phyloP scores from a whole-genome alignment of 176 grass and related monocot species.

The Cocos nucifera region DNA sequence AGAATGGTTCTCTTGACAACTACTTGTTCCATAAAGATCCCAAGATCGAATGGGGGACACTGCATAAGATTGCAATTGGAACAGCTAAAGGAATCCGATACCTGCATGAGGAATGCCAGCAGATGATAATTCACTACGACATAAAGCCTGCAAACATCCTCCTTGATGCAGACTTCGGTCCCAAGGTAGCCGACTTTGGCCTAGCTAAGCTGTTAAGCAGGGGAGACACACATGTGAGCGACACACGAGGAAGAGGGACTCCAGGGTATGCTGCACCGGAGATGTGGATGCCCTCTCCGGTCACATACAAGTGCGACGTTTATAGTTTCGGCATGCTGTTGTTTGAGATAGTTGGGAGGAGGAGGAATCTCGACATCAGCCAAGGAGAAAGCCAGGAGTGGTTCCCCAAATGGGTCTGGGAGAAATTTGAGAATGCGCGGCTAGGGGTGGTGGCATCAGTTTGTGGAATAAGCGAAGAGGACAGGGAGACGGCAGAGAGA shows the following conservation, averaged over 20 bases:
- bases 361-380: background rate
- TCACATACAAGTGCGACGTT: conserved; percentile 6
- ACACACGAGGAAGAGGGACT: background rate
- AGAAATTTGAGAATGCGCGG: background rate
- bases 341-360: conserved; percentile 9
- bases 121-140: too few relatives aligned
- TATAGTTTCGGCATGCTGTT: conserved; percentile 10
- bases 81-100: conserved; percentile 3
- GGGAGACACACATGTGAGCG: too few relatives aligned
- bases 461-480: background rate
- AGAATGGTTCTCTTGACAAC: conserved; percentile 2
- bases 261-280: conserved; percentile 3
- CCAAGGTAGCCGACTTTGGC: too few relatives aligned
- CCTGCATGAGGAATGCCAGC: too few relatives aligned
- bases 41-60: background rate
- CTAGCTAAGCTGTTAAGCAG: too few relatives aligned
- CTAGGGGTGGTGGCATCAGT: background rate
- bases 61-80: conserved; percentile 5
- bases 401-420: background rate
- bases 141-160: too few relatives aligned
- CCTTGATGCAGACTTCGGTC: too few relatives aligned
- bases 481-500: background rate
- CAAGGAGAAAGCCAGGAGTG: background rate
- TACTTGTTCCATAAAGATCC: background rate
- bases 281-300: conserved; percentile 4